Evolutionary conservation across 148 eudicot species (phyloP), one percentile per base, ranked within the genome.

Genomic region (Persicaria tinctoria): DNA sequence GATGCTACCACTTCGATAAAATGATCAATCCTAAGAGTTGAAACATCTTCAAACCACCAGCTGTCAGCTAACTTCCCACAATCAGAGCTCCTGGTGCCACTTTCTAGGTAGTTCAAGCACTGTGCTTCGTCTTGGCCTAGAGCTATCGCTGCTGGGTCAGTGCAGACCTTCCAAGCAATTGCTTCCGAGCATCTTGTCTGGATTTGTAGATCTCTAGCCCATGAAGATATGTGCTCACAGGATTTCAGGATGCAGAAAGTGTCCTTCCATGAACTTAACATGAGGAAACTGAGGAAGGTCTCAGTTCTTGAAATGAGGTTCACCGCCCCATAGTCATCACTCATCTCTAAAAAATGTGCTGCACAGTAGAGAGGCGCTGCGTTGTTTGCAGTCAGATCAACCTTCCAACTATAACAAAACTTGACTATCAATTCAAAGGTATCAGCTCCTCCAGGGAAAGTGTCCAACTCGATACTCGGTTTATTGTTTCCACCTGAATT

Each of bases 191-290:
- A 89, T 82, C 97, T 88, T 38, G 89, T 46, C 9, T 87, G 88
- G 45, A 91, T 86, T 75, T 88, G 90, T 73, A 88, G 83, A 78
- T 88, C 85, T 78, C 88, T 89, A 6, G 89, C 89, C 97, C 92
- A 91, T 12, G 97, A 90, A 77, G 90, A 88, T 6, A 89, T 81
- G n/a, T 76, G 76, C 73, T 89, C 87, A 66, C 93, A 91, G 38
- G 85, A 77, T 80, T 82, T 91, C 51, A 89, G 85, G 46, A 89
- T 91, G 11, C 82, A 79, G 46, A 89, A 76, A 27, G 86, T 80
- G 75, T 87, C 90, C 71, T 80, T 85, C 93, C 91, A 89, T 46
- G 97, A 89, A 56, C 91, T 82, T 56, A 89, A 82, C 76, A 84
- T 89, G 9, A 89, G 77, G 69, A 83, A 89, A 60, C 90, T 85